phyloP scores from a whole-genome alignment of 2,329 filamentous ascomycete genomes.

The Fusarium virguliforme region DNA sequence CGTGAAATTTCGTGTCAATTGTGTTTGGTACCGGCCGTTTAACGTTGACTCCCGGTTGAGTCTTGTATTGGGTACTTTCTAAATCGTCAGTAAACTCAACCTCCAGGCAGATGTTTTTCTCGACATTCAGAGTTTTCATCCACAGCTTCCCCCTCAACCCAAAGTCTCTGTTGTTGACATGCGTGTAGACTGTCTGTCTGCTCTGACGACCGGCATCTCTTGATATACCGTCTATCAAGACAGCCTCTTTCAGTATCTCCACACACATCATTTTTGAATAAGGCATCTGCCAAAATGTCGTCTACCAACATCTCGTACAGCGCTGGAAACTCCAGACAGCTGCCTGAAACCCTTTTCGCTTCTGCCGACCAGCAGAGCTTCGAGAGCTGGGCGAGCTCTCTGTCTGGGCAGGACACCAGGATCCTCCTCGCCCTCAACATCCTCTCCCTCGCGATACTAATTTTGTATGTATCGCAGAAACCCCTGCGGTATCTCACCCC shows the following conservation, averaged over 20 bases:
- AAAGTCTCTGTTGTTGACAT: background rate
- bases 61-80: background rate
- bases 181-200: background rate
- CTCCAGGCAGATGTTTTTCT: background rate
- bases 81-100: conserved; percentile 6
- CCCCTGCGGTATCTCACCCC: conserved; percentile 55
- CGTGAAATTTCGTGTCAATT: conserved; percentile 1
- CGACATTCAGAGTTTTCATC: too few species aligned
- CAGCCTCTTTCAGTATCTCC: background rate
- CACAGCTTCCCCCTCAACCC: background rate
- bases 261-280: too few species aligned
- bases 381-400: conserved; percentile 18
- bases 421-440: conserved; percentile 45
- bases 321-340: conserved; percentile 32
- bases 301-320: conserved; percentile 27
- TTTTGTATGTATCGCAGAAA: conserved; percentile 51
- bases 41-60: background rate
- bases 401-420: conserved; percentile 30
- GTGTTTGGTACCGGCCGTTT: background rate
- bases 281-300: background rate
- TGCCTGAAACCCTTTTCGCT: conserved; percentile 10
- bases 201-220: background rate
- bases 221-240: background rate
- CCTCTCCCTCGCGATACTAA: conserved; percentile 51
- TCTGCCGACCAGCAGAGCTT: background rate